Percentiles rank a stretch among this genome's conserved stretches.
Conservation (phyloP, 2,329 filamentous ascomycete genomes). For the Sphaerulina populicola region DNA sequence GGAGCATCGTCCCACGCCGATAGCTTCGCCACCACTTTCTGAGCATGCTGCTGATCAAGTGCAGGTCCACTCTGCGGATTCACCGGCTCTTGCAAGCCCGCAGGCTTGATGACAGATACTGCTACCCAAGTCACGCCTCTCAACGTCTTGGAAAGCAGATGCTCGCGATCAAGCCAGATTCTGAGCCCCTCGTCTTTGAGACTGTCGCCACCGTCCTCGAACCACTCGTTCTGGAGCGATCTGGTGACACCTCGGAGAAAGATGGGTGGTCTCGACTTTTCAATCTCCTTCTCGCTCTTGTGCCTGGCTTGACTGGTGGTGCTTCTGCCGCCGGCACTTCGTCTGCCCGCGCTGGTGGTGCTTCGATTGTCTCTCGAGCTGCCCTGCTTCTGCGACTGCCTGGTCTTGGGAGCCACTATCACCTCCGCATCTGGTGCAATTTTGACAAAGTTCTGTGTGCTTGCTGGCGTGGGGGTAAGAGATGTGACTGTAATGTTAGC, state of each 20-base stretch:
- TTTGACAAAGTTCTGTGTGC: slow-evolving; percentile 73
- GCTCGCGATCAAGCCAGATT: slow-evolving; percentile 77
- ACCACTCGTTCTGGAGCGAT: slow-evolving; percentile 62
- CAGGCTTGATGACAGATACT: slow-evolving; percentile 80
- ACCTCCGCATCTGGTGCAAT: slow-evolving; percentile 92
- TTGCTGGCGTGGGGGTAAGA: slow-evolving; percentile 63
- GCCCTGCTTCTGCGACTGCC: slow-evolving; percentile 52
- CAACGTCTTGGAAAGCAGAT: slow-evolving; percentile 62
- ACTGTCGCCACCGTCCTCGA: slow-evolving; percentile 49
- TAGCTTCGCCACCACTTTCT: slow-evolving; percentile 68
- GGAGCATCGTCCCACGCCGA: slow-evolving; percentile 78
- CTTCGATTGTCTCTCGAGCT: slow-evolving; percentile 67
- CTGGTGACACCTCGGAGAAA: slow-evolving; percentile 77
- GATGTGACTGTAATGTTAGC: slow-evolving; percentile 83
- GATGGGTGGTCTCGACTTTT: slow-evolving; percentile 54
- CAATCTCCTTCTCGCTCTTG: slow-evolving; percentile 53
- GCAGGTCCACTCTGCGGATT: slow-evolving; percentile 63
- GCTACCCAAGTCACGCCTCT: slow-evolving; percentile 67
- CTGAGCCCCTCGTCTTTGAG: slow-evolving; percentile 54
- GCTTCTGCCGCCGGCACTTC: slow-evolving; percentile 62
- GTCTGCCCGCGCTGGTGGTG: slow-evolving; percentile 68
- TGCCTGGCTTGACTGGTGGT: slow-evolving; percentile 60
- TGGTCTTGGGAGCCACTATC: slow-evolving; percentile 88
- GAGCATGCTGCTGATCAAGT: slow-evolving; percentile 50
- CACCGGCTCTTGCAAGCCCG: slow-evolving; percentile 61